Evolutionary conservation across 345 rosid species (phyloP).

Genomic region (Luvunga scandens): DNA sequence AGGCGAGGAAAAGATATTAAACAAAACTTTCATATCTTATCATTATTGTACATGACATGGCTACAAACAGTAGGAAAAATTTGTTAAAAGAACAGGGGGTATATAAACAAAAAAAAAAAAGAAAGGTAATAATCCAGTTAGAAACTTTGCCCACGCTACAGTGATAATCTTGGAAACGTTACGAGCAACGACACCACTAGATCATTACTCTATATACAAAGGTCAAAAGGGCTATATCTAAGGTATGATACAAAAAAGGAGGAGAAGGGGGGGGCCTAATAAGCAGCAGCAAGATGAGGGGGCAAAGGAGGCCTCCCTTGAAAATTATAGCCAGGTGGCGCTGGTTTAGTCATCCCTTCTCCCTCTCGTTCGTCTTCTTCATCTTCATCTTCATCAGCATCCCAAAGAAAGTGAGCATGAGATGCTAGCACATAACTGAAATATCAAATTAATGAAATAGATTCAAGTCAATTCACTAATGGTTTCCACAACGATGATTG

Average conservation of each 20-base stretch:
- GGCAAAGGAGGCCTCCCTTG: constrained; percentile 29
- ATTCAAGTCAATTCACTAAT: neutral
- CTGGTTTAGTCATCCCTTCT: constrained; percentile 25
- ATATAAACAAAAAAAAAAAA: neutral
- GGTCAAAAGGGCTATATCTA: constrained; percentile 34
- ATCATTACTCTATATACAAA: constrained; percentile 21
- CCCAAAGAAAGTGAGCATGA: constrained; percentile 88
- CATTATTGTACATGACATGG: constrained; percentile 30
- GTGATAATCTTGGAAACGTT: neutral
- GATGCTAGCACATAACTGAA: constrained; percentile 86
- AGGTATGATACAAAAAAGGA: constrained; percentile 21
- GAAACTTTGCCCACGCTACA: neutral
- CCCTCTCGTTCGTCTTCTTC: constrained; percentile 38
- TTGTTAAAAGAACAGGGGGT: neutral
- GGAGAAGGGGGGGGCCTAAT: constrained; percentile 26
- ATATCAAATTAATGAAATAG: constrained; percentile 17
- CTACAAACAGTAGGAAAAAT: constrained; percentile 7
- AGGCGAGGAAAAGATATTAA: neutral
- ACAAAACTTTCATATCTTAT: constrained; percentile 26
- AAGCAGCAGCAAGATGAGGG: constrained; percentile 59
- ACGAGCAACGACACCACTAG: neutral
- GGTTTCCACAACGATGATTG: neutral
- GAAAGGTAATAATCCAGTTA: neutral
- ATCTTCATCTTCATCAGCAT: constrained; percentile 72
- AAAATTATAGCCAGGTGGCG: constrained; percentile 25